Evolutionary conservation across 2,329 filamentous ascomycete genomes (phyloP), one percentile per base, ranked within the genome.

Genomic region (Cordyceps tenuipes): DNA sequence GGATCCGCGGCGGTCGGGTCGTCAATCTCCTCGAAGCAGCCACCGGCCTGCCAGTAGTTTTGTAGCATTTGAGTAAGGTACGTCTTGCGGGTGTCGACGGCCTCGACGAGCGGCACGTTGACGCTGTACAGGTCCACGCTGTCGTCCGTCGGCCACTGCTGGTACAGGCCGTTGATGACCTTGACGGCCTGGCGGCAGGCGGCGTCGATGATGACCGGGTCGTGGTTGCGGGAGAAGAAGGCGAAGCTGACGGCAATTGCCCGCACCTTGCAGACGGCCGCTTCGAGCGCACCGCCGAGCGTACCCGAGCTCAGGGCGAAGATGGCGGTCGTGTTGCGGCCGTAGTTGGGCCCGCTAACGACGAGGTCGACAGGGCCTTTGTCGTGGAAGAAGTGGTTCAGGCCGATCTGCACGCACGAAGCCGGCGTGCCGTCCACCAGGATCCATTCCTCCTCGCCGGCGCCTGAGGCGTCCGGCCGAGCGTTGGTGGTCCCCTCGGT

Each of bases 191-290:
- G 86, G 49, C 82, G 77, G 43, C 86, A 90, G 3, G 91, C 91
- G 53, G 84, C 89, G 36, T 84, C 82, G 62, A 97, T 93, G 65
- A 96, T 85, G 26, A 81, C 79, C 1, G 89, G 87, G 67, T 96
- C 89, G 72, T 97, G 92, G 70, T 90, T 89, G 61, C 86, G 82
- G 60, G 86, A 85, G 74, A 92, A 94, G 75, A 97, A 97, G 23
- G 93, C 94, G 71, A 91, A 99, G 53, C 86, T 91, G 46, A 99
- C 75, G 0, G 94, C 94, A 64, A 99, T 88, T 13, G 90, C 81
- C 66, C 80, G 85, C 63, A 78, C 79, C 44, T 81, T 81, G 68
- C 87, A 92, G 1, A 88, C 81, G 1, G 89, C 89, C 7, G 85
- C 89, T 75, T 93, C 89, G 68, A 93, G 77, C 0, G 89, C 89